A percentile compares a stretch with the other conserved stretches of the same genome.
Evolutionary conservation across 192 early-diverging fungal genomes (phyloP).

Genomic region (Umbelopsis ramanniana): DNA sequence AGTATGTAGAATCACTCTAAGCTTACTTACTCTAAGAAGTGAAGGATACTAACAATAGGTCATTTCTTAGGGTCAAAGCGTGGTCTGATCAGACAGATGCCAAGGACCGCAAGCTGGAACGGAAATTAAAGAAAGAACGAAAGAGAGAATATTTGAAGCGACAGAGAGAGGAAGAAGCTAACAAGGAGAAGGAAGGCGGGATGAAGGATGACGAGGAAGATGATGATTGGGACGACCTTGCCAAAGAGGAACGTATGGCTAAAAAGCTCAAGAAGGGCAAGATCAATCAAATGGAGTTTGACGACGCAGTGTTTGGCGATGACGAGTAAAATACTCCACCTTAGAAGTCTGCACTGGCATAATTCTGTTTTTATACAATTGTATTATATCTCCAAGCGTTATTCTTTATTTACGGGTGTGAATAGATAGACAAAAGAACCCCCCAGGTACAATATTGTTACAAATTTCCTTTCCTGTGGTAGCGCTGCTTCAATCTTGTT

Average conservation of each 20-base stretch:
- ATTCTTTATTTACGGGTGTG: constrained; percentile 5
- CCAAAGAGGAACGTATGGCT: constrained; percentile 55
- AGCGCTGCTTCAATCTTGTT: constrained; percentile 8
- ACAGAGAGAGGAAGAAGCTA: constrained; percentile 41
- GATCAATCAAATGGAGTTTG: constrained; percentile 51
- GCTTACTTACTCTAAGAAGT: no score
- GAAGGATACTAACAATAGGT: neutral
- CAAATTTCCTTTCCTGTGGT: constrained; percentile 19
- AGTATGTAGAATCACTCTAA: neutral
- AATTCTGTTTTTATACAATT: neutral
- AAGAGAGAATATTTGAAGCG: constrained; percentile 56
- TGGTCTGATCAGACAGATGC: constrained; percentile 78
- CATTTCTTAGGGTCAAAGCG: constrained; percentile 35
- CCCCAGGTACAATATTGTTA: neutral
- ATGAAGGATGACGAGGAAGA: constrained; percentile 43
- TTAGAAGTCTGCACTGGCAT: neutral
- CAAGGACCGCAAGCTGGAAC: constrained; percentile 66
- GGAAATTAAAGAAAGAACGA: constrained; percentile 69
- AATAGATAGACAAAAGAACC: neutral
- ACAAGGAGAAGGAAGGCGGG: constrained; percentile 30
- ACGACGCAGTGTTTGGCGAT: constrained; percentile 43
- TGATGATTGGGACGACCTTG: constrained; percentile 69
- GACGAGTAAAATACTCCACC: neutral
- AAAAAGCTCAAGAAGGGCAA: constrained; percentile 66
- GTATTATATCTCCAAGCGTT: neutral